phyloP scores from a whole-genome alignment of 2,329 filamentous ascomycete genomes.

The Botrytis tulipae region DNA sequence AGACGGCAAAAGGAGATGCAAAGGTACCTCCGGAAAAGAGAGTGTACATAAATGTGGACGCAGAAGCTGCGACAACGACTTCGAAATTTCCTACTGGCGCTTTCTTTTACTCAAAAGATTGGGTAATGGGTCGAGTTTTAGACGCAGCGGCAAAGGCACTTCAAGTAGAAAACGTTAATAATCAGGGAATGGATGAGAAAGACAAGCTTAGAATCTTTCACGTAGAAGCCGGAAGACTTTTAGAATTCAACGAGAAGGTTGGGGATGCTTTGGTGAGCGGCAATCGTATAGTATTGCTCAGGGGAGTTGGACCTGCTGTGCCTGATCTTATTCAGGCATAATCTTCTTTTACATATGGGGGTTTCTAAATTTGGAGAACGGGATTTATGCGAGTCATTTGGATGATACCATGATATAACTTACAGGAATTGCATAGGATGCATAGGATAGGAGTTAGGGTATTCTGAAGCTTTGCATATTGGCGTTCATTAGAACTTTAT shows the following conservation, averaged over 20 bases:
- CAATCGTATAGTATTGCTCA: slow-evolving; percentile 83
- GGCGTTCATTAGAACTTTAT: not conserved
- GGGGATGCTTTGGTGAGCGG: slow-evolving; percentile 72
- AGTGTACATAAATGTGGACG: slow-evolving; percentile 89
- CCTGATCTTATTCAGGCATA: slow-evolving; percentile 63
- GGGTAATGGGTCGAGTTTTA: slow-evolving; percentile 82
- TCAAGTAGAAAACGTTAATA: slow-evolving; percentile 82
- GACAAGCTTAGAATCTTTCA: slow-evolving; percentile 86
- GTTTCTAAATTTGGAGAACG: not conserved
- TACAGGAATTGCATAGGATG: slow-evolving; percentile 3
- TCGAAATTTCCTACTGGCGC: slow-evolving; percentile 79
- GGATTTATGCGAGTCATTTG: slow-evolving; percentile 5
- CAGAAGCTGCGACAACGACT: slow-evolving; percentile 79
- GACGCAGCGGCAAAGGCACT: slow-evolving; percentile 75
- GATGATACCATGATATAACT: slow-evolving; percentile 18
- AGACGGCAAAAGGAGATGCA: slow-evolving; percentile 83
- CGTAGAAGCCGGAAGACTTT: slow-evolving; percentile 79
- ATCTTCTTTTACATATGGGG: slow-evolving; percentile 13
- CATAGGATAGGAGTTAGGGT: slow-evolving; percentile 13
- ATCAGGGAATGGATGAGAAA: slow-evolving; percentile 70
- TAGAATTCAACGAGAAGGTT: slow-evolving; percentile 87
- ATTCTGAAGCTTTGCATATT: not conserved
- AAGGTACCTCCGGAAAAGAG: slow-evolving; percentile 78
- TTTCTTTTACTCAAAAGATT: slow-evolving; percentile 79
- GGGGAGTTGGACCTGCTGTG: slow-evolving; percentile 76